Percentiles rank a stretch among this genome's conserved stretches.
Conservation (phyloP, 139 green algal species). For the Zygnema cylindricum region DNA sequence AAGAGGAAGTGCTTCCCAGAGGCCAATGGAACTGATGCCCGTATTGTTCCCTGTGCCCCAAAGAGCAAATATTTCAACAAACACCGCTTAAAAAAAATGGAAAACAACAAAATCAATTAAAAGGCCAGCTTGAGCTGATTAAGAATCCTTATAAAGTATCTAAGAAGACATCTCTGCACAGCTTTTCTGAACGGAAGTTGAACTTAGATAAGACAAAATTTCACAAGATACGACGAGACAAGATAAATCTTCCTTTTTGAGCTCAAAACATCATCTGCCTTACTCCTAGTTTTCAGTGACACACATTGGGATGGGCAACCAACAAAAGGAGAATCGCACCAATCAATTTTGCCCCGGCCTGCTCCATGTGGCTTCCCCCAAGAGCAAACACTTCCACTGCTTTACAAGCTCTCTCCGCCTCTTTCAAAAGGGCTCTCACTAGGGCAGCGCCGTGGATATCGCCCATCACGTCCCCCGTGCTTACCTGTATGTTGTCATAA, state of each 20-base stretch:
- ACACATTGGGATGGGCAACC: not conserved
- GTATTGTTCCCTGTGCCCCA: conserved; percentile 49
- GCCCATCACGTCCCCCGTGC: conserved; percentile 60
- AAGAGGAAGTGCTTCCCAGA: conserved; percentile 59
- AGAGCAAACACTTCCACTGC: conserved; percentile 53
- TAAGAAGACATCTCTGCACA: not conserved
- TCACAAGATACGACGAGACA: not conserved
- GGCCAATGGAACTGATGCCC: conserved; percentile 59
- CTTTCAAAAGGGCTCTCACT: conserved; percentile 18
- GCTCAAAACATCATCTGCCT: not conserved
- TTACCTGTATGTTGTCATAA: conserved; percentile 63
- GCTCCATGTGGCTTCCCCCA: conserved; percentile 2
- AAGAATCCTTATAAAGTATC: not conserved
- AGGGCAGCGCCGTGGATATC: conserved; percentile 59
- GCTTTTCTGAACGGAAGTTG: not conserved
- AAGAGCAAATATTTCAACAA: too few species aligned
- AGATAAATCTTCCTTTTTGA: not conserved
- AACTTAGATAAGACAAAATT: not conserved
- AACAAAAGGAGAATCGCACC: conserved; percentile 28
- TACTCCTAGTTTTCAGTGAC: not conserved
- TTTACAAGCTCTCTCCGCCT: not conserved
- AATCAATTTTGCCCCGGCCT: conserved; percentile 56
- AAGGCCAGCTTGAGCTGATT: too few species aligned
- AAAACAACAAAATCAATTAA: too few species aligned
- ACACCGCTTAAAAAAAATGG: too few species aligned